Evolutionary conservation across 2,329 filamentous ascomycete species (phyloP), one percentile per base, ranked within the genome.

Genomic region (Fusarium solani-melongenae): DNA sequence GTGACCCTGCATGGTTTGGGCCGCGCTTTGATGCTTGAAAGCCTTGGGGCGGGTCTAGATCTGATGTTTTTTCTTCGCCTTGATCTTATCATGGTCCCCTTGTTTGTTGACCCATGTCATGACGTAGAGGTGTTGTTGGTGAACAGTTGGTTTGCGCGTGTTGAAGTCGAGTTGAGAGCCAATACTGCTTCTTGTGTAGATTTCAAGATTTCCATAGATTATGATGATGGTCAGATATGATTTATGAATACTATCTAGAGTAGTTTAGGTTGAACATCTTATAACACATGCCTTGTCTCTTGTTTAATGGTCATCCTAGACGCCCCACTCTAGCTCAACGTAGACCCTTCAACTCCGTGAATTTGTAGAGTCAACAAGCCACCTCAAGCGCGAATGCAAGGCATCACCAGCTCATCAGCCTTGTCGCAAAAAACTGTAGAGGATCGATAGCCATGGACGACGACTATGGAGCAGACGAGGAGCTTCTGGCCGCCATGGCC

Each of bases 391-490:
- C 39, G 39, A 49, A 14, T 24, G 10, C 14, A 14, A 63, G 20
- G 4, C 27, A 33, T 8, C 12, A 11, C 12, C 24, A 44, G 20
- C 29, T 33, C 60, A 38, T 24, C 44, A 60, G 53, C 24, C 3
- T 39, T n/a, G 27, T 8, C 44, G 41, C 33, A 12, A 5, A 36
- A 36, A 5, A 20, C 9, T 20, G 17, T 31, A n/a, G 51, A 49
- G 31, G 6, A 17, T 20, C 24, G 10, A n/a, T 4, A 36, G 76
- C 8, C 64, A 8, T 87, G 85, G 86, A 88, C 61, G 89, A 90
- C 72, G 88, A 90, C 56, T 90, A 88, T 69, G 88, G 87, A 46
- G 88, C 86, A 29, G 89, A 91, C 76, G 86, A 87, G 17, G 88
- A 88, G 63, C 85, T 91, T 39, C 79, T 90, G 4, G 86, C 85